Percentiles rank a stretch among this genome's conserved stretches.
Evolutionary conservation across 352 stramenopile genomes (phyloP).

Genomic region (Phytophthora citrophthora): DNA sequence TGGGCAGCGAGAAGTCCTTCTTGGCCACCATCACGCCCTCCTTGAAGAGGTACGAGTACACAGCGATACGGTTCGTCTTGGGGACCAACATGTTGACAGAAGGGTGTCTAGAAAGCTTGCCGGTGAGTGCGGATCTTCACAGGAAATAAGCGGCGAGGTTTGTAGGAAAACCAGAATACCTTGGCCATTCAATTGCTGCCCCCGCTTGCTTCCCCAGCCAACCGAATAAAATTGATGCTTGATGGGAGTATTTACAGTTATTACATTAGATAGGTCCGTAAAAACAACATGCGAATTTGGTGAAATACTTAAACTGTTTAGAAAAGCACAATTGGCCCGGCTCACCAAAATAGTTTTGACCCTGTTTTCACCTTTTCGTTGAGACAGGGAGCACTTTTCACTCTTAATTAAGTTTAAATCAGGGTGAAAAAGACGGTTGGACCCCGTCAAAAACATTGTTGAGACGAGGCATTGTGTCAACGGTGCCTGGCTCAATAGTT

Average conservation of each 20-base stretch:
- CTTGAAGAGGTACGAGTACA: conserved; percentile 99
- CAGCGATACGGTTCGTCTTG: conserved; percentile 99
- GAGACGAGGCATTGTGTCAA: too few relatives aligned
- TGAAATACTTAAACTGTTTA: too few relatives aligned
- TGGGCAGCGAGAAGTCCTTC: conserved; percentile 89
- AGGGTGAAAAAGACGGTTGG: too few relatives aligned
- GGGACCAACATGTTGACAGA: conserved; percentile 90
- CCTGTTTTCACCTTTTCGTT: too few relatives aligned
- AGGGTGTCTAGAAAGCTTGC: conserved; percentile 84
- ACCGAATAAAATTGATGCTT: too few relatives aligned
- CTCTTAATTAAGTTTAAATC: too few relatives aligned
- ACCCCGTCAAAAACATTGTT: too few relatives aligned
- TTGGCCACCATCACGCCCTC: conserved; percentile 92
- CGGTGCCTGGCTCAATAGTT: too few relatives aligned
- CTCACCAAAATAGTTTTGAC: too few relatives aligned
- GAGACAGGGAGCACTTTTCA: too few relatives aligned
- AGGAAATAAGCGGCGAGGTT: conserved; percentile 54
- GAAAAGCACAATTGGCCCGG: too few relatives aligned
- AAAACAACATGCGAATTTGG: background rate
- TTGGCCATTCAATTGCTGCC: conserved; percentile 38
- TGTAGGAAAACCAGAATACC: conserved; percentile 67
- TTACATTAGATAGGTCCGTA: background rate
- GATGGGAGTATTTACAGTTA: background rate
- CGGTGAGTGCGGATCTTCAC: conserved; percentile 91
- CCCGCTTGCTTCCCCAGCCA: too few relatives aligned